Evolutionary conservation across 176 grass and related monocot genomes (phyloP).

Genomic region (Saccharum officinarum): DNA sequence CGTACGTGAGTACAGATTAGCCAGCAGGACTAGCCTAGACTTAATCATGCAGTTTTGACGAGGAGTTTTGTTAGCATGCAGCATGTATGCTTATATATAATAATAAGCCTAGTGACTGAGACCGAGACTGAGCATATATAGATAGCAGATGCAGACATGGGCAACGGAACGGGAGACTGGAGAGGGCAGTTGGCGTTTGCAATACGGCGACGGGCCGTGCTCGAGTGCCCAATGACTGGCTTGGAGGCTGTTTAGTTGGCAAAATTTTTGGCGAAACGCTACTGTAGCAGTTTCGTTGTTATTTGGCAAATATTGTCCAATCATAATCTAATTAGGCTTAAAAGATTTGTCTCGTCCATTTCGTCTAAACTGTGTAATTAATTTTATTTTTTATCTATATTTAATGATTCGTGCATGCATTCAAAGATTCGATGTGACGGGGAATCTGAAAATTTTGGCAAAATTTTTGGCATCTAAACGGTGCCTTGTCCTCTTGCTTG

Average conservation of each 20-base stretch:
- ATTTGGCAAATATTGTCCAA: too few relatives aligned
- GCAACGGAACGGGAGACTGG: background rate
- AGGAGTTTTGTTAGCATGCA: background rate
- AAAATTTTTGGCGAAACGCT: too few relatives aligned
- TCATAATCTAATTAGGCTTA: too few relatives aligned
- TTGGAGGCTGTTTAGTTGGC: too few relatives aligned
- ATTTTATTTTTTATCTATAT: too few relatives aligned
- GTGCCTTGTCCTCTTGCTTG: constrained; percentile 10
- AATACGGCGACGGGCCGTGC: constrained; percentile 2
- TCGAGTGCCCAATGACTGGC: constrained; percentile 33
- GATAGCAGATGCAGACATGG: background rate
- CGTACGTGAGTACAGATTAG: background rate
- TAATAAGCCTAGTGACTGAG: background rate
- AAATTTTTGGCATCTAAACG: too few relatives aligned
- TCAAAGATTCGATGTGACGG: too few relatives aligned
- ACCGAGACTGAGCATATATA: background rate
- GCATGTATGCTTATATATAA: background rate
- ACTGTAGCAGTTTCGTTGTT: too few relatives aligned
- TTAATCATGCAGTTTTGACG: constrained; percentile 8
- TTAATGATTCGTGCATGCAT: too few relatives aligned
- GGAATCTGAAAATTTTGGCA: too few relatives aligned
- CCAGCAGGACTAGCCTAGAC: background rate
- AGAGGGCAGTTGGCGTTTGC: background rate
- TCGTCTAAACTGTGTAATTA: too few relatives aligned
- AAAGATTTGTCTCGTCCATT: too few relatives aligned